Conservation (phyloP, 192 early-diverging fungal genomes). For the Coemansia biformis region DNA sequence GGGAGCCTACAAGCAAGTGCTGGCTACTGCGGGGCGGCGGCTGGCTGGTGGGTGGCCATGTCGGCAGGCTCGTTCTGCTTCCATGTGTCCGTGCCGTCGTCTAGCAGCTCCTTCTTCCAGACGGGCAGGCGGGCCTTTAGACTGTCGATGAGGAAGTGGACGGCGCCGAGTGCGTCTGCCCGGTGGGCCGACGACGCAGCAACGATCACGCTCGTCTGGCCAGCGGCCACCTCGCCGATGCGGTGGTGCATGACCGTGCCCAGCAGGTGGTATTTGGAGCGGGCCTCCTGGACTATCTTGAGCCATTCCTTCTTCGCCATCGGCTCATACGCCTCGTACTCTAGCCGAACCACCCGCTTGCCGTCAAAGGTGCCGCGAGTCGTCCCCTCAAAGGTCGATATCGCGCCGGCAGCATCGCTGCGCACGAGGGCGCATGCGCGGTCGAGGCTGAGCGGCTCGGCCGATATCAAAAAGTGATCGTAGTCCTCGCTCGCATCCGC, state of each 20-base stretch:
- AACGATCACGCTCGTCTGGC: slow-evolving; percentile 76
- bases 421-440: slow-evolving; percentile 59
- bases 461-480: slow-evolving; percentile 51
- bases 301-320: slow-evolving; percentile 77
- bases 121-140: slow-evolving; percentile 84
- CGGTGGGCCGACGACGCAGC: slow-evolving; percentile 77
- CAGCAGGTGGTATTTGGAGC: slow-evolving; percentile 59
- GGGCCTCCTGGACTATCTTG: slow-evolving; percentile 58
- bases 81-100: slow-evolving; percentile 70
- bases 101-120: slow-evolving; percentile 92
- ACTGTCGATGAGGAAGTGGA: slow-evolving; percentile 80
- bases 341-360: slow-evolving; percentile 68
- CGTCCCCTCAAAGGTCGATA: slow-evolving; percentile 83
- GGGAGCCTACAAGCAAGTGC: too few species aligned
- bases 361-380: slow-evolving; percentile 81
- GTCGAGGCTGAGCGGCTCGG: slow-evolving; percentile 57
- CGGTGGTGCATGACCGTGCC: slow-evolving; percentile 76
- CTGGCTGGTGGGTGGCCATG: slow-evolving; percentile 11
- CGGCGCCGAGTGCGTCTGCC: slow-evolving; percentile 66
- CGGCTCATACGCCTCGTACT: slow-evolving; percentile 81
- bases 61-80: slow-evolving; percentile 56
- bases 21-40: too few species aligned
- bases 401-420: slow-evolving; percentile 73
- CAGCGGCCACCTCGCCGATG: slow-evolving; percentile 70
- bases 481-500: slow-evolving; percentile 13